Evolutionary conservation across 1,284 basidiomycete species (phyloP), one percentile per base, ranked within the genome.

Genomic region (Cutaneotrichosporon mucoides): DNA sequence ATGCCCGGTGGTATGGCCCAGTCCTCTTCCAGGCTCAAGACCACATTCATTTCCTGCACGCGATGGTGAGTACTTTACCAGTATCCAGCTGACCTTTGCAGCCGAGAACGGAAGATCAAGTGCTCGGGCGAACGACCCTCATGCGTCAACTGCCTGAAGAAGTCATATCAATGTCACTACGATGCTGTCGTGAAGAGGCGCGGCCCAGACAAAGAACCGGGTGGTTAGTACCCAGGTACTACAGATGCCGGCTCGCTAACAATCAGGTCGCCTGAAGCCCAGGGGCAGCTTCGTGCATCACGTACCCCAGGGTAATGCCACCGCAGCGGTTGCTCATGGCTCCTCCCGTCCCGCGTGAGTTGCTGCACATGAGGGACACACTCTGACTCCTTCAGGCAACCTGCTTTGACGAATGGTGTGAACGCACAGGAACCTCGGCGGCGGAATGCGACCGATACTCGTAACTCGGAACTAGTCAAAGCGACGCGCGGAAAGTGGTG

Each of bases 121-220:
- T 67, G 63, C 42, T 45, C 63, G 3, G 66, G 63, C 2, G 61
- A 67, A 40, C 58, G 57, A 5, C 66, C 63, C 0, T 34, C 11
- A 2, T 67, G 66, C 44, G 15, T 43, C 9, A 65, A 60, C 51
- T 67, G 66, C 46, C 16, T n/a, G 10, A 63, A 60, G 59, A 61
- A 63, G 44, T 42, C 50, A 3, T 44, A 50, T 34, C 12, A 57
- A 2, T 67, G 66, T 36, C 57, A 61, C 41, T 67, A 67, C 41
- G 66, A 65, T 33, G 13, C 56, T 0, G 42, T 59, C 3, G 44
- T 62, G 3, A 60, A 61, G 38, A 59, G 66, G 0, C 61, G 66
- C 3, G 62, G 66, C 2, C 65, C 66, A 12, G 66, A 68, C 61
- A 68, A 66, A 50, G 55, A 59, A 37, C 65, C 66, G 2, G 65